Evolutionary conservation across 2,329 filamentous ascomycete genomes (phyloP).

Genomic region (Beauveria medogensis): DNA sequence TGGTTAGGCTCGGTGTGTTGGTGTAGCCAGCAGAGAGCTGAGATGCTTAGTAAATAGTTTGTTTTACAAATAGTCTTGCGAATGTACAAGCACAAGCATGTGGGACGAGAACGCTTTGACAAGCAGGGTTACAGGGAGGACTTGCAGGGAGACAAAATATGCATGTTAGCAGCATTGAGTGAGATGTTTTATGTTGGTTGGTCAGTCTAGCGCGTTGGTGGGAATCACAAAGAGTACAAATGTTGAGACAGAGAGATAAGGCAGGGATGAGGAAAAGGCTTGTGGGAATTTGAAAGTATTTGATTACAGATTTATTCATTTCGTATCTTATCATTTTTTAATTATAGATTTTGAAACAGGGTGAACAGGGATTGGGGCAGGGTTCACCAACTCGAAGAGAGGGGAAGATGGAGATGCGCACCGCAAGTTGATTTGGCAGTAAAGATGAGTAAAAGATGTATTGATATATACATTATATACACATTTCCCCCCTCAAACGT

Average conservation of each 20-base stretch:
- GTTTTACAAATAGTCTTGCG: background rate
- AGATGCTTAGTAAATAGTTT: background rate
- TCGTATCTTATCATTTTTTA: background rate
- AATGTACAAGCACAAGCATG: background rate
- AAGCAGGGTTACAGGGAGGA: background rate
- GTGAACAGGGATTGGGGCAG: background rate
- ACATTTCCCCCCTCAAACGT: background rate
- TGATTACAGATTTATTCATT: too few relatives aligned
- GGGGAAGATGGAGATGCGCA: background rate
- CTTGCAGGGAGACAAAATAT: too few relatives aligned
- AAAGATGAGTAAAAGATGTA: background rate
- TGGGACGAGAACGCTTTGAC: constrained; percentile 2
- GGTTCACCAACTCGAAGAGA: background rate
- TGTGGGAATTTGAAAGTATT: too few relatives aligned
- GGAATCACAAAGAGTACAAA: too few relatives aligned
- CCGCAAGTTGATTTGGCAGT: background rate
- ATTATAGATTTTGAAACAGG: background rate
- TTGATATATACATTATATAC: background rate
- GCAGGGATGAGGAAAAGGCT: background rate
- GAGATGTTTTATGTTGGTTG: too few relatives aligned
- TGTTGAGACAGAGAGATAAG: background rate
- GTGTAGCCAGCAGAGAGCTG: too few relatives aligned
- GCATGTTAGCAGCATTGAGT: too few relatives aligned
- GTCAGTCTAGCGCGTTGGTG: too few relatives aligned
- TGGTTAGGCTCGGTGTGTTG: too few relatives aligned